phyloP scores from a whole-genome alignment of 108 stramenopile species.

The Pelagomonas calceolata region DNA sequence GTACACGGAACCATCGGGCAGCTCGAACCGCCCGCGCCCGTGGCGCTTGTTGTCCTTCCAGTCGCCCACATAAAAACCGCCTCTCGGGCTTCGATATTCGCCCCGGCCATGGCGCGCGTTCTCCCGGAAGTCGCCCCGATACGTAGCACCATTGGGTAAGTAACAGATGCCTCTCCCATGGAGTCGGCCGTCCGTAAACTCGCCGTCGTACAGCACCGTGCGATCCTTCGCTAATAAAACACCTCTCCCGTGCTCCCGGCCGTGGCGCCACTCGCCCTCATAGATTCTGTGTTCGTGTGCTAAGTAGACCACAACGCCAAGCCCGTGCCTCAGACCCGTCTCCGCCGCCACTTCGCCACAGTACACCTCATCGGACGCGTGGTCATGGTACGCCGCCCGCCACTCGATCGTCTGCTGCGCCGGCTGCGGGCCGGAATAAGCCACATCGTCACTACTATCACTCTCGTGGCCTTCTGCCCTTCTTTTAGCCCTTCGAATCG shows the following conservation, averaged over 20 bases:
- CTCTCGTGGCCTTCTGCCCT: too few relatives aligned
- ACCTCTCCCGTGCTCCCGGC: conserved; percentile 73
- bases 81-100: too few relatives aligned
- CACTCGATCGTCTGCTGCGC: too few relatives aligned
- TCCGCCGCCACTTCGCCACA: too few relatives aligned
- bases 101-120: conserved; percentile 60
- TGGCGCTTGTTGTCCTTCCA: conserved; percentile 64
- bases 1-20: conserved; percentile 59
- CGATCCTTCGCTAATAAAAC: conserved; percentile 62
- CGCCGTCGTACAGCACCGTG: conserved; percentile 62
- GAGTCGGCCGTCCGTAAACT: conserved; percentile 66
- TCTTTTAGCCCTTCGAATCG: too few relatives aligned
- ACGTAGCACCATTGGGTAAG: conserved; percentile 42
- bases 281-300: conserved; percentile 53
- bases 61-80: conserved; percentile 68
- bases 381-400: too few relatives aligned
- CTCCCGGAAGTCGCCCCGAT: conserved; percentile 70
- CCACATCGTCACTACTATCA: too few relatives aligned
- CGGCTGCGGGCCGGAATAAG: too few relatives aligned
- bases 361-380: too few relatives aligned
- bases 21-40: conserved; percentile 61
- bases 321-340: conserved; percentile 52
- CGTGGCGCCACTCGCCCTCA: conserved; percentile 70
- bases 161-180: conserved; percentile 68
- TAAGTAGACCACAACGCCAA: conserved; percentile 62